Evolutionary conservation across 2,329 filamentous ascomycete species (phyloP).

Genomic region (Calonectria henricotiae): DNA sequence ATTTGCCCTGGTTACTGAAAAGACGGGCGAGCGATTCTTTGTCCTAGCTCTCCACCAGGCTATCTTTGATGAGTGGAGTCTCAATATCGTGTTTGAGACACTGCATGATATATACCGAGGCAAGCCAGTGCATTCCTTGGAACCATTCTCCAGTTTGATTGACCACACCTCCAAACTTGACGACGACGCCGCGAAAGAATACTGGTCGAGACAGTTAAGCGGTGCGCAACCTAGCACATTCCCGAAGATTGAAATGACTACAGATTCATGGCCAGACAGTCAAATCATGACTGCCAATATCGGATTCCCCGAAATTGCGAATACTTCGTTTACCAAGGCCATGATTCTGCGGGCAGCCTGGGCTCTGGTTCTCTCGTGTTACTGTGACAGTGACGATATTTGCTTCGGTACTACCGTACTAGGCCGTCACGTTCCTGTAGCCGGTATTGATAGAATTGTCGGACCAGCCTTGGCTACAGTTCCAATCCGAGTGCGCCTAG

Average conservation of each 20-base stretch:
- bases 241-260: not conserved
- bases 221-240: not conserved
- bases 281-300: not conserved
- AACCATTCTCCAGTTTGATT: not conserved
- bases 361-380: constrained; percentile 26
- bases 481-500: constrained; percentile 46
- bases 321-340: constrained; percentile 9
- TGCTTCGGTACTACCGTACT: constrained; percentile 50
- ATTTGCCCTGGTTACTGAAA: constrained; percentile 30
- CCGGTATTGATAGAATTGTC: constrained; percentile 47
- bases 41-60: constrained; percentile 45
- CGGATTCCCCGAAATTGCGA: not conserved
- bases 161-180: not conserved
- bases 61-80: constrained; percentile 41
- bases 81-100: constrained; percentile 30
- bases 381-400: constrained; percentile 50
- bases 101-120: constrained; percentile 28
- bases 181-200: not conserved
- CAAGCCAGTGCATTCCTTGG: constrained; percentile 1
- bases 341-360: constrained; percentile 39
- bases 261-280: constrained; percentile 5
- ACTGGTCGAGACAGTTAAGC: not conserved
- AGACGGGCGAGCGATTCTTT: constrained; percentile 21
- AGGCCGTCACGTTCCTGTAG: constrained; percentile 48
- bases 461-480: constrained; percentile 53